Conservation (phyloP, 441 rosid species). For the Melastoma candidum region DNA sequence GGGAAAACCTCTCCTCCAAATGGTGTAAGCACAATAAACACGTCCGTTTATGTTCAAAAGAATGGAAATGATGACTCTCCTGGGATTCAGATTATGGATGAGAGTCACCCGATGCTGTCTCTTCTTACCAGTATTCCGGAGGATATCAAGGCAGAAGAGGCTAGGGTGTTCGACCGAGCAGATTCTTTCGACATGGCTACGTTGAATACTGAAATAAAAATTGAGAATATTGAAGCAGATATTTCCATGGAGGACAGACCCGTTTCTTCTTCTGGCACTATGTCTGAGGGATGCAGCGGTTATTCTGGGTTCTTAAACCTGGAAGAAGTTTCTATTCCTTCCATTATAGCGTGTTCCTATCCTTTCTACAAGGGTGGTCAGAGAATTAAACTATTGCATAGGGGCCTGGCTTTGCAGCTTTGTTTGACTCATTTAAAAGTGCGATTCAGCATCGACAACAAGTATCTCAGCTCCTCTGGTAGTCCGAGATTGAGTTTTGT, state of each 20-base stretch:
- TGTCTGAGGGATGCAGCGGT: conserved; percentile 29
- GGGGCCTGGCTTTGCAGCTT: conserved; percentile 42
- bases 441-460: conserved; percentile 41
- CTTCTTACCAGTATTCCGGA: conserved; percentile 18
- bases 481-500: conserved; percentile 61
- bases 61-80: conserved; percentile 16
- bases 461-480: conserved; percentile 47
- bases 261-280: conserved; percentile 16
- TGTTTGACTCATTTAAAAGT: conserved; percentile 43
- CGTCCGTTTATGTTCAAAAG: conserved; percentile 25
- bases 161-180: conserved; percentile 17
- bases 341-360: conserved; percentile 35
- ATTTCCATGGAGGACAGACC: conserved; percentile 31
- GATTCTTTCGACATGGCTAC: conserved; percentile 45
- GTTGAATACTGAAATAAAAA: conserved; percentile 29
- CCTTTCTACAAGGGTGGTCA: conserved; percentile 34
- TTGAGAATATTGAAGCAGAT: conserved; percentile 20
- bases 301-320: conserved; percentile 32
- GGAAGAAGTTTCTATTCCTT: conserved; percentile 42
- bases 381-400: conserved; percentile 33
- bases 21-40: conserved; percentile 13
- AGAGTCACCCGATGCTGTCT: conserved; percentile 27
- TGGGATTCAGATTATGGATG: conserved; percentile 14
- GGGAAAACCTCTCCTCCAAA: conserved; percentile 23
- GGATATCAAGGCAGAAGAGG: conserved; percentile 3